Evolutionary conservation across 495 filamentous ascomycete genomes (phyloP), one percentile per base, ranked within the genome.

Genomic region (Penicillium psychrofluorescens): DNA sequence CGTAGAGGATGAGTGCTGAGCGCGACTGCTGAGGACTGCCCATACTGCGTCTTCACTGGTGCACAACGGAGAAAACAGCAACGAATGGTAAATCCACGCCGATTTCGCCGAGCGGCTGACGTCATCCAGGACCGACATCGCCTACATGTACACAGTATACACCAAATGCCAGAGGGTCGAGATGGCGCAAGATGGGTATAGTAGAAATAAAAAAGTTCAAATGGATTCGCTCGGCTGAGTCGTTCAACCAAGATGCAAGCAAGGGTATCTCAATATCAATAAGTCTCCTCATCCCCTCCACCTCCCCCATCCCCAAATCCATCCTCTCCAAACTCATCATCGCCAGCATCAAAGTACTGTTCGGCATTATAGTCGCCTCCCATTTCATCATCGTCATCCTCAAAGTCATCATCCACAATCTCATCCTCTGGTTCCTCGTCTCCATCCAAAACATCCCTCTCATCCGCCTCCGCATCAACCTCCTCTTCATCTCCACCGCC

Each of bases 1-100:
- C 94, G 70, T 95, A 97, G 33, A 95, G 77, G 34, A 99, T 73
- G 40, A 95, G 75, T 36, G 86, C 83, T 28, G 74, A 84, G 53
- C 85, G 59, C 34, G 34, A 44, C 30, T 32, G 30, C 30, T 41
- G 30, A 36, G 53, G 51, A 29, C 31, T 49, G 39, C 45, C 53
- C 63, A 66, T 66, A 4, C 30, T 61, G 48, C 2, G 28, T 6
- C 35, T 9, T 14, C 30, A 29, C 29, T 22, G 22, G 48, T 53
- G 38, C 32, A 9, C 32, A 12, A 10, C 1, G 32, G 32, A 34
- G 22, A 15, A 31, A 41, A 50, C 32, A 15, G 35, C 33, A 43
- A 22, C 22, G 22, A 3, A 3, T 4, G 22, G 30, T 22, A 40
- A 46, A 34, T 40, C 46, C 36, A 38, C 44, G 49, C 52, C 46